Conservation (phyloP, 495 filamentous ascomycete species). For the Amorphotheca resinae region DNA sequence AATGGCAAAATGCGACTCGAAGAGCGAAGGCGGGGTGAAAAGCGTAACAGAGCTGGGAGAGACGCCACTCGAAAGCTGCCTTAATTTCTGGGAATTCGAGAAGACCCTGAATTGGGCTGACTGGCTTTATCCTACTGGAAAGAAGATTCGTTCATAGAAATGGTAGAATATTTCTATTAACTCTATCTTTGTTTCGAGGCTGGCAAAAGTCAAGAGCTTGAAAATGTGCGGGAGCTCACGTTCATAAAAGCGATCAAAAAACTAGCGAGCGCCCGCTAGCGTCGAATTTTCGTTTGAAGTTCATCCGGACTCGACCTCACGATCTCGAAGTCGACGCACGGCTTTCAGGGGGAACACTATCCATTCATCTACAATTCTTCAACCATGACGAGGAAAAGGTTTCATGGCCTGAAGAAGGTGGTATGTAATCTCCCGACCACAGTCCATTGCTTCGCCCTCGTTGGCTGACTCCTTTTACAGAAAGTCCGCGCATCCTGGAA, state of each 20-base stretch:
- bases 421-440: slow-evolving; percentile 16
- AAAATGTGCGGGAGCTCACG: neutral
- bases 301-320: slow-evolving; percentile 2
- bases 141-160: neutral
- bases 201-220: too few relatives aligned
- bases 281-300: neutral
- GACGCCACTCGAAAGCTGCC: neutral
- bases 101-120: neutral
- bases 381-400: slow-evolving; percentile 46
- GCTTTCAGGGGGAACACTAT: too few relatives aligned
- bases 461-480: slow-evolving; percentile 30
- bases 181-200: too few relatives aligned
- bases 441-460: neutral
- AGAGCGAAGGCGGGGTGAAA: slow-evolving; percentile 15
- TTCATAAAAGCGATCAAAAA: neutral
- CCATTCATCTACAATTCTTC: neutral
- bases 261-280: neutral
- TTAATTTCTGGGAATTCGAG: neutral
- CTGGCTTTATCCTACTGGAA: neutral
- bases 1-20: neutral
- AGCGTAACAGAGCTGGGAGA: neutral
- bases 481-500: slow-evolving; percentile 96
- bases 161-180: neutral
- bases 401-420: slow-evolving; percentile 38
- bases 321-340: too few relatives aligned